Evolutionary conservation across 306 rosid genomes (phyloP).

Genomic region (Pyrus pyrifolia): DNA sequence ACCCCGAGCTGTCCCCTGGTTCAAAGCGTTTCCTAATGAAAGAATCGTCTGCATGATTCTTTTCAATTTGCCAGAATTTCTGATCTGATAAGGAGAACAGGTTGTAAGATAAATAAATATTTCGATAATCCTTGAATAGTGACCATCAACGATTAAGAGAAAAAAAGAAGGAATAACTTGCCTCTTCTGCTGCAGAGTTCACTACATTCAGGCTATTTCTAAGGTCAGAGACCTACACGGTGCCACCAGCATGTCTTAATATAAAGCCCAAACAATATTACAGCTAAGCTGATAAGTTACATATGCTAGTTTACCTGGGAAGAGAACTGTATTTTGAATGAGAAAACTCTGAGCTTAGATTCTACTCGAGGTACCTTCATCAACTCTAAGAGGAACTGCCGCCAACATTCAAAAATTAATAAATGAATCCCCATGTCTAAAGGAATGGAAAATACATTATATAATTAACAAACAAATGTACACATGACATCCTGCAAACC

Average conservation of each 20-base stretch:
- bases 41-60: slow-evolving; percentile 96
- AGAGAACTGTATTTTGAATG: slow-evolving; percentile 75
- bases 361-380: slow-evolving; percentile 92
- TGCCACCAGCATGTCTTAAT: slow-evolving; percentile 12
- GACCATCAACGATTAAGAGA: neutral
- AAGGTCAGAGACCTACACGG: slow-evolving; percentile 75
- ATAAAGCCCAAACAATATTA: slow-evolving; percentile 7
- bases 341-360: slow-evolving; percentile 78
- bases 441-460: neutral
- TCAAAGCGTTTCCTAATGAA: slow-evolving; percentile 91
- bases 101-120: slow-evolving; percentile 1
- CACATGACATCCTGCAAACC: slow-evolving; percentile 37
- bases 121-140: neutral
- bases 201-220: slow-evolving; percentile 57
- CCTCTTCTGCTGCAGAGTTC: slow-evolving; percentile 81
- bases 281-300: neutral
- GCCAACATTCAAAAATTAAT: slow-evolving; percentile 7
- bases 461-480: neutral
- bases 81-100: slow-evolving; percentile 51
- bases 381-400: slow-evolving; percentile 71
- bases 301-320: slow-evolving; percentile 55
- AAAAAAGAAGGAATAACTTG: slow-evolving; percentile 24
- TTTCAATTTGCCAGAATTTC: slow-evolving; percentile 71
- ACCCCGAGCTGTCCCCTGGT: slow-evolving; percentile 95
- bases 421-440: neutral